Evolutionary conservation across 163 green algal species (phyloP), one percentile per base, ranked within the genome.

Genomic region (Scenedesmus sp.): DNA sequence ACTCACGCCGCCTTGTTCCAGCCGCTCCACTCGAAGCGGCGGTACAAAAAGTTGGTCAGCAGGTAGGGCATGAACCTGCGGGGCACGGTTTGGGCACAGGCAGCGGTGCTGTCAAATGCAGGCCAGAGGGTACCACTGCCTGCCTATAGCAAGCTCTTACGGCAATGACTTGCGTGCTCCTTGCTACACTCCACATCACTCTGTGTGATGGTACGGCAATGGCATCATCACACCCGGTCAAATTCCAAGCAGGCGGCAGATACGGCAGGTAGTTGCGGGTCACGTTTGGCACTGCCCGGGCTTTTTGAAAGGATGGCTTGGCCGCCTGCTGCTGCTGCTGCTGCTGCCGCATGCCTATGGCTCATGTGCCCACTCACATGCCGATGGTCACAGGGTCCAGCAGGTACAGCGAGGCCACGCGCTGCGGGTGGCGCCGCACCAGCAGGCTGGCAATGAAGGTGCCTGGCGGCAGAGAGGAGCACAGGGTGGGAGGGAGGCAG

Each of bases 51-150:
- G 88, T 91, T 91, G 57, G 59, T 52, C 20, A 91, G 74, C 76
- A 91, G 88, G 88, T 91, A 66, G n/a, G 88, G 88, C 88, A 91
- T 91, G 88, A 87, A 91, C 70, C 70, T 79, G 70, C 70, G 7
- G 34, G 34, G 23, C 23, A 79, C 20, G 5, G 13, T 23, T 46
- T 46, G 34, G 34, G 34, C 34, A 46, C 34, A 46, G 0, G 34
- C 34, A 46, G 34, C 34, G 34, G 34, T 46, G 34, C 34, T 46
- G 34, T 46, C 34, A 46, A 46, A 46, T 46, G 34, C 34, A 46
- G 34, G 34, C 34, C 34, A 46, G 34, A 46, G 34, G 34, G 34
- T 46, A 46, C 34, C 34, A 46, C 34, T 46, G 34, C 34, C 34
- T 46, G 34, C 34, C 34, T 46, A 46, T 46, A 46, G 34, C 34